Percentiles rank a stretch among this genome's conserved stretches.
Evolutionary conservation across 257 asterid species (phyloP).

Genomic region (Agastache rugosa): DNA sequence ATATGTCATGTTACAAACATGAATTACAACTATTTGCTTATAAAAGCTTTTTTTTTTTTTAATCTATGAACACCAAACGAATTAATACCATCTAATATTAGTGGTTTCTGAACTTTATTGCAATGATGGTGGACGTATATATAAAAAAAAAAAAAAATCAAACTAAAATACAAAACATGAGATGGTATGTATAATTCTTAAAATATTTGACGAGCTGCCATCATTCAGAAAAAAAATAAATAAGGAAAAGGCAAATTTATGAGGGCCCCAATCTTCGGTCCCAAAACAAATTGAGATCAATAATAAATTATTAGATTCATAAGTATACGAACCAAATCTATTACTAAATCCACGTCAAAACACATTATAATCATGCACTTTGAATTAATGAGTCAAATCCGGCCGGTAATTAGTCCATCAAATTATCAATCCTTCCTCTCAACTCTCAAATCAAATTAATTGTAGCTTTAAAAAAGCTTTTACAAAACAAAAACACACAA

Average conservation of each 20-base stretch:
- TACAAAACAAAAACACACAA: background rate
- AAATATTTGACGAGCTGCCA: no score
- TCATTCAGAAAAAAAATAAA: background rate
- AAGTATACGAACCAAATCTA: constrained; percentile 6
- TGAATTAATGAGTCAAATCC: constrained; percentile 7
- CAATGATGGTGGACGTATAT: no score
- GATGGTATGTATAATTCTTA: no score
- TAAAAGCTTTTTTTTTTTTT: no score
- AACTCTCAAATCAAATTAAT: constrained; percentile 32
- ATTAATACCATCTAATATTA: no score
- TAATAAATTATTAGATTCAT: background rate
- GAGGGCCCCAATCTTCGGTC: background rate
- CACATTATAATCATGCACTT: background rate
- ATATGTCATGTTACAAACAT: no score
- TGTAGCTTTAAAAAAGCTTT: background rate
- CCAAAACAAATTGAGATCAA: background rate
- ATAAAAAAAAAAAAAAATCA: no score
- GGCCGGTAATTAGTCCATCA: constrained; percentile 13
- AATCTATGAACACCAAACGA: no score
- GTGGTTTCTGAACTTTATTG: no score
- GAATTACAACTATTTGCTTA: no score
- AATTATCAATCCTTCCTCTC: constrained; percentile 1
- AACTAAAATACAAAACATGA: no score
- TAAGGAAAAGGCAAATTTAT: no score
- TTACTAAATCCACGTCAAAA: constrained; percentile 30